Base-by-base conservation (phyloP, 2,329 filamentous ascomycete genomes). In the Neonectria punicea region DNA sequence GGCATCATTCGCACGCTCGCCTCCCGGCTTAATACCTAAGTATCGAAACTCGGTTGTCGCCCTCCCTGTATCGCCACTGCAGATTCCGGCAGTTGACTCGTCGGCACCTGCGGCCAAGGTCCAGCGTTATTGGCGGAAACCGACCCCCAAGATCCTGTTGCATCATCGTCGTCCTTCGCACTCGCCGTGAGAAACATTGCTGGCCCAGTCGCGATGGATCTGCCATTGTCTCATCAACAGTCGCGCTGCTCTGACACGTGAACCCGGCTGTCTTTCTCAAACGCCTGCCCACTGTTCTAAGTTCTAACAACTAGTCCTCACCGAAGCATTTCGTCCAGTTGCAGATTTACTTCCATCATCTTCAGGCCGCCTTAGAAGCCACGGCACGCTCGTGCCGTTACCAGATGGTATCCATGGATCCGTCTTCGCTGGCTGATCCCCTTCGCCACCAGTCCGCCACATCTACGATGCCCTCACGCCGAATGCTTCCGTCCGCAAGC, bases 401-500 rank as follows among this genome's bases (percentile, higher is more conserved):
- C 6, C 18, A n/a, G 18, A 41, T 51, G 36, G 30, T 41, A 34
- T n/a, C 59, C 28, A 74, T 73, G 72, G 72, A 74, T 53, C 53
- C 57, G 22, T 49, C 56, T 44, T 62, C 50, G 13, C 66, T 55
- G n/a, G 44, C 53, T 50, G 61, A 47, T 50, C 16, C 66, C 55
- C 20, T 62, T 44, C 67, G 47, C 14, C 65, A 73, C 53, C 68
- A 70, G 5, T 66, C 70, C 10, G 57, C 62, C 30, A 63, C 66
- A 13, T 58, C 64, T 44, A 55, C 56, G 9, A 41, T 61, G 7
- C 66, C 65, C 4, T 57, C 67, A 4, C 62, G 58, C 44, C 73
- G 56, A 49, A 39, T 74, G 18, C 61, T 68, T 2, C 66, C 68
- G 6, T 75, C 75, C 8, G 67, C 68, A n/a, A 77, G 75, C 62